Conservation (phyloP, 228 moss, liverwort and hornwort species). For the Sphagnum fallax region DNA sequence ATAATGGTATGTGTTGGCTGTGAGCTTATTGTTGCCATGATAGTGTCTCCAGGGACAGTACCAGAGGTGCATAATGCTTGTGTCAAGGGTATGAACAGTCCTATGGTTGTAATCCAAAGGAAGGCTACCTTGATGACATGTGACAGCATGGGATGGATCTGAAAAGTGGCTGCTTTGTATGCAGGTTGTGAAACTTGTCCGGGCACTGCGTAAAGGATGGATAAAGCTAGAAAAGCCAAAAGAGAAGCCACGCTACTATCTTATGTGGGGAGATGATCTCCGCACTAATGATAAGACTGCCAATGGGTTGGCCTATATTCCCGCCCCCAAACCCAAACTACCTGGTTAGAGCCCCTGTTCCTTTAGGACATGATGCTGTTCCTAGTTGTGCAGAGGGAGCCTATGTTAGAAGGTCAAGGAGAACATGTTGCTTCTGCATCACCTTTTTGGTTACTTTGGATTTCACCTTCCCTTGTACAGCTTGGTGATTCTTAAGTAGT, state of each 20-base stretch:
- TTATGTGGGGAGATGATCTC: conserved; percentile 91
- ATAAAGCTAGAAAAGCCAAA: conserved; percentile 77
- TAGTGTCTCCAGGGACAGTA: too few species aligned
- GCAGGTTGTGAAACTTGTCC: conserved; percentile 93
- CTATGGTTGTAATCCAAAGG: too few species aligned
- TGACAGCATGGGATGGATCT: not conserved
- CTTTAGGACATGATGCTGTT: not conserved
- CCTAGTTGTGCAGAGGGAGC: too few species aligned
- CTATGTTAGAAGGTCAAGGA: too few species aligned
- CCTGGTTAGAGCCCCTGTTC: conserved; percentile 39
- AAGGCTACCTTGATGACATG: not conserved
- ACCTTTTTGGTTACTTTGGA: not conserved
- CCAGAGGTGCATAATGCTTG: too few species aligned
- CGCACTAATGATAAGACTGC: conserved; percentile 67
- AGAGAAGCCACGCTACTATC: conserved; percentile 71
- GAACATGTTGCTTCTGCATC: not conserved
- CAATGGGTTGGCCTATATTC: conserved; percentile 82
- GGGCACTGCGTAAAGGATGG: conserved; percentile 92
- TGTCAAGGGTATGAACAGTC: too few species aligned
- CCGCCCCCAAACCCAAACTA: conserved; percentile 84
- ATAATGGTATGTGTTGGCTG: too few species aligned
- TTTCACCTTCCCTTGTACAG: not conserved
- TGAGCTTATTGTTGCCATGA: too few species aligned
- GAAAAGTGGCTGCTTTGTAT: not conserved
- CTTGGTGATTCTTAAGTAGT: not conserved